These are phyloP conservation scores for Apiospora marii DNA, from an alignment of 2,329 filamentous ascomycete species.

Conservation along the genomic window DNA sequence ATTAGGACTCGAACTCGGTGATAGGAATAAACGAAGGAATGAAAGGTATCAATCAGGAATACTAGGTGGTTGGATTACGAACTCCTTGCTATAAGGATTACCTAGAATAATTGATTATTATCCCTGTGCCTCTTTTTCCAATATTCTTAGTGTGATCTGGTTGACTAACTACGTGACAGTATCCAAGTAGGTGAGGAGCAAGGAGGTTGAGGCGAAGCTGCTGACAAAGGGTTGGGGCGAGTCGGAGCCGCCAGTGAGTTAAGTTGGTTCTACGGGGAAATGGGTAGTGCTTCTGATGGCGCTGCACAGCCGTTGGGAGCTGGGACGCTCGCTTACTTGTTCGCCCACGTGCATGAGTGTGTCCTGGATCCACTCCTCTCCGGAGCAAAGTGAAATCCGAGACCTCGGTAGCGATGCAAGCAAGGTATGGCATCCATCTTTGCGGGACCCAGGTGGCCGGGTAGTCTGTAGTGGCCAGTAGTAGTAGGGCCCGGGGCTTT, in stretches of 20 bases:
- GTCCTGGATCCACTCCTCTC: not conserved
- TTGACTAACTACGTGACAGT: not conserved
- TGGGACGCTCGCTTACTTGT: not conserved
- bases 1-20: not conserved
- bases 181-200: not conserved
- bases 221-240: not conserved
- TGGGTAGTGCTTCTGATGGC: not conserved
- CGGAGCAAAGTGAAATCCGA: not conserved
- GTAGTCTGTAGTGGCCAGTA: not conserved
- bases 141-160: not conserved
- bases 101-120: not conserved
- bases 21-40: not conserved
- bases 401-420: not conserved
- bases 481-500: not conserved
- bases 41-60: not conserved
- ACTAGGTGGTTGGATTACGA: not conserved
- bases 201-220: not conserved
- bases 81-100: not conserved
- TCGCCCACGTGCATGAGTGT: constrained; percentile 5
- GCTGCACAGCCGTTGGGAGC: not conserved
- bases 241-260: not conserved
- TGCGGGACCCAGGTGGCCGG: not conserved
- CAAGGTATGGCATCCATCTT: not conserved
- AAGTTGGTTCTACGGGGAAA: not conserved
- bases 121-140: not conserved